phyloP scores from a whole-genome alignment of 176 grass and related monocot species.

The Cenchrus fungigraminus region DNA sequence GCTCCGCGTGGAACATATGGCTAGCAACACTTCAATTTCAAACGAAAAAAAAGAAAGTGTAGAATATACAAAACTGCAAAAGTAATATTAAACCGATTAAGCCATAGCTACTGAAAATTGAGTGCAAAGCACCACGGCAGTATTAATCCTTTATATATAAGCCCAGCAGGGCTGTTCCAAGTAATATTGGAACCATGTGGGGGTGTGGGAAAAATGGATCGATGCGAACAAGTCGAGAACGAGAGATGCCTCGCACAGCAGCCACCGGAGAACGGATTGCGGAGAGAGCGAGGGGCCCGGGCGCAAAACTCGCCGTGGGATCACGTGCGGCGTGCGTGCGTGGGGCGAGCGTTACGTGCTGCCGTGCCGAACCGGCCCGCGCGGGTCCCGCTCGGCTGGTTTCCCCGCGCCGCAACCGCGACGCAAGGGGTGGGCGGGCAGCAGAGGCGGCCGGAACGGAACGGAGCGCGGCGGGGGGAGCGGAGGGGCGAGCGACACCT shows the following conservation, averaged over 20 bases:
- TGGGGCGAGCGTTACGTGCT: slow-evolving; percentile 26
- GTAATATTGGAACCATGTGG: too few relatives aligned
- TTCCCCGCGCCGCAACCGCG: slow-evolving; percentile 34
- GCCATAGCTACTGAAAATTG: too few relatives aligned
- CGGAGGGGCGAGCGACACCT: background rate
- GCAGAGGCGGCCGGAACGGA: background rate
- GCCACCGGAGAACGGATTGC: background rate
- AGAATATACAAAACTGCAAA: too few relatives aligned
- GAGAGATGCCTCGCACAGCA: background rate
- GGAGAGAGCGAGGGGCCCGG: background rate
- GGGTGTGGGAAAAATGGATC: background rate
- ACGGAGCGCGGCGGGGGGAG: background rate
- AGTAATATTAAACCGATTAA: too few relatives aligned
- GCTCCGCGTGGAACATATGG: too few relatives aligned
- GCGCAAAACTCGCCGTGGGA: slow-evolving; percentile 8
- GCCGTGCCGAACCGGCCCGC: slow-evolving; percentile 30
- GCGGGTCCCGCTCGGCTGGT: background rate
- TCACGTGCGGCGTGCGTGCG: slow-evolving; percentile 43
- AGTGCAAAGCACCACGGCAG: too few relatives aligned
- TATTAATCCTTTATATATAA: too few relatives aligned
- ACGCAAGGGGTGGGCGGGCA: slow-evolving; percentile 18
- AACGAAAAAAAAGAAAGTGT: too few relatives aligned
- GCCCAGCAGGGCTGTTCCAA: too few relatives aligned
- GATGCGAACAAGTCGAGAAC: background rate
- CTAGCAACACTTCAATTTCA: too few relatives aligned